Conservation (phyloP, 2,329 filamentous ascomycete species). For the Calonectria pseudoreteaudii region DNA sequence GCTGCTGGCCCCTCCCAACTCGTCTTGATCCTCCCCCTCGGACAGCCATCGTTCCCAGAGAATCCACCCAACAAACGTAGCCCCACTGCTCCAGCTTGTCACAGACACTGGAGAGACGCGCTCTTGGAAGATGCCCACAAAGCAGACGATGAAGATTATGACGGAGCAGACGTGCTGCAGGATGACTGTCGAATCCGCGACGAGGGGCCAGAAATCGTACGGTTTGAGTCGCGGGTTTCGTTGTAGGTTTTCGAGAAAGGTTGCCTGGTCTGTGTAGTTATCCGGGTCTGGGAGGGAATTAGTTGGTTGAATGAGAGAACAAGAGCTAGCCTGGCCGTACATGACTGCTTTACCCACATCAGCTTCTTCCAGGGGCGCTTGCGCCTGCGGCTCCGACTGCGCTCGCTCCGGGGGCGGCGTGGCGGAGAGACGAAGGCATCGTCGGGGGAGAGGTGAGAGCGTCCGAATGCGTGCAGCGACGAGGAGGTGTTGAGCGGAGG, state of each 20-base stretch:
- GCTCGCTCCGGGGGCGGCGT: constrained; percentile 63
- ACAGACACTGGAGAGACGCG: constrained; percentile 91
- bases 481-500: constrained; percentile 46
- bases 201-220: constrained; percentile 98
- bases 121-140: constrained; percentile 88
- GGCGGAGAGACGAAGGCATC: constrained; percentile 83
- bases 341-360: constrained; percentile 95
- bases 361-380: constrained; percentile 92
- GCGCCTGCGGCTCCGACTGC: constrained; percentile 74
- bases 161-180: constrained; percentile 97
- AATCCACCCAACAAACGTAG: constrained; percentile 88
- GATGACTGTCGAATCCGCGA: constrained; percentile 95
- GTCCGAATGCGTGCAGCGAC: constrained; percentile 58
- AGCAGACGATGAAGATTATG: constrained; percentile 93
- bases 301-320: not conserved
- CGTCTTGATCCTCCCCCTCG: constrained; percentile 69
- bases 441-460: constrained; percentile 81
- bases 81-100: constrained; percentile 84
- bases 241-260: constrained; percentile 95
- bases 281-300: constrained; percentile 77
- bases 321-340: constrained; percentile 44
- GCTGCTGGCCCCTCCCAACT: constrained; percentile 51
- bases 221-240: constrained; percentile 92
- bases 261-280: constrained; percentile 97
- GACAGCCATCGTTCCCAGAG: constrained; percentile 93